Evolutionary conservation across 73 alveolate genomes (phyloP).

Genomic region (Paramecium sonneborni): DNA sequence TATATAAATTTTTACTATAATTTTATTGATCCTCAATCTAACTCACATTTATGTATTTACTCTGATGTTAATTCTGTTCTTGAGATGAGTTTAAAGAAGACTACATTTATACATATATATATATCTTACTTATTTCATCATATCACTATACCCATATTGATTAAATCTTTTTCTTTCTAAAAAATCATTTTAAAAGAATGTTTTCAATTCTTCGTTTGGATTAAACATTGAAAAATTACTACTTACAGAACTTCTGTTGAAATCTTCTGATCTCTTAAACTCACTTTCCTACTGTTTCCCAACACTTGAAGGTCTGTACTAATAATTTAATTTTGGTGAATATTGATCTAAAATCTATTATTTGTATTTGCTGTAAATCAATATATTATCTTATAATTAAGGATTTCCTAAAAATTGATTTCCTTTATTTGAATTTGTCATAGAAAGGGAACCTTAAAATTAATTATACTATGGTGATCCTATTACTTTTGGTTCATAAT

Average conservation of each 20-base stretch:
- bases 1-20: not conserved
- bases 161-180: conserved; percentile 28
- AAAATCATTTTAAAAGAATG: conserved; percentile 44
- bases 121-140: not conserved
- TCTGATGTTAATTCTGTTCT: not conserved
- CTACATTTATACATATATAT: not conserved
- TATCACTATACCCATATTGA: not conserved
- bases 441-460: conserved; percentile 5
- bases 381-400: not conserved
- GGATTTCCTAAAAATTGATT: not conserved
- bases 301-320: not conserved
- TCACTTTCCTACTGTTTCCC: conserved; percentile 36
- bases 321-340: conserved; percentile 7
- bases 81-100: not conserved
- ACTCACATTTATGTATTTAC: not conserved
- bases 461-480: not conserved
- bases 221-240: conserved; percentile 44
- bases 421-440: not conserved
- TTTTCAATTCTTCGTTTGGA: conserved; percentile 51
- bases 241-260: conserved; percentile 31
- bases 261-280: conserved; percentile 27
- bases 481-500: not conserved
- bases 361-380: not conserved
- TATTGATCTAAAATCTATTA: not conserved
- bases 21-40: conserved; percentile 15